A percentile compares a stretch with the other conserved stretches of the same genome.
phyloP scores from a whole-genome alignment of 2,329 filamentous ascomycete species.

The Talaromyces marneffei region DNA sequence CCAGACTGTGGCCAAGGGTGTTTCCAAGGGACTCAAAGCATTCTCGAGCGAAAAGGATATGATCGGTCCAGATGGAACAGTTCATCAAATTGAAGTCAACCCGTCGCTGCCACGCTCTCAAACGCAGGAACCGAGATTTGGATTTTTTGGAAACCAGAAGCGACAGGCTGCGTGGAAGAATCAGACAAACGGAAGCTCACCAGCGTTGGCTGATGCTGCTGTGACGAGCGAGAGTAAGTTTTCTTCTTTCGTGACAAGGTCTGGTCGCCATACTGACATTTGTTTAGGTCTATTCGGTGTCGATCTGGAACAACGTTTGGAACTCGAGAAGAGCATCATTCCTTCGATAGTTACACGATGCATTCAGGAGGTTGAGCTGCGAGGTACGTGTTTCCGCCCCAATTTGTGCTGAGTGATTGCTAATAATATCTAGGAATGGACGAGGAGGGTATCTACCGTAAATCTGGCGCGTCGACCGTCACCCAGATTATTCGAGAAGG shows the following conservation, averaged over 20 bases:
- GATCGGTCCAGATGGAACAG: conserved; percentile 8
- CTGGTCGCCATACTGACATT: background rate
- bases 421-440: conserved; percentile 60
- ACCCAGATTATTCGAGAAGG: conserved; percentile 86
- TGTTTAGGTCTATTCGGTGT: conserved; percentile 68
- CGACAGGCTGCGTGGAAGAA: conserved; percentile 36
- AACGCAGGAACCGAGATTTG: conserved; percentile 51
- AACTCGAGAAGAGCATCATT: conserved; percentile 82
- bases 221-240: conserved; percentile 33
- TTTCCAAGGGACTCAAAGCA: conserved; percentile 89
- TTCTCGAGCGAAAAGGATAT: conserved; percentile 61
- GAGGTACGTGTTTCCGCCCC: conserved; percentile 51
- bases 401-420: background rate
- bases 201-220: conserved; percentile 32
- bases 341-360: conserved; percentile 87
- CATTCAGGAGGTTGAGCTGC: conserved; percentile 91
- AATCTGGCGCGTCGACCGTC: conserved; percentile 88
- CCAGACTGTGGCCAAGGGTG: conserved; percentile 87
- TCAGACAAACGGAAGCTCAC: conserved; percentile 40
- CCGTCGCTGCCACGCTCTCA: conserved; percentile 33
- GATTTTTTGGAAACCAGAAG: conserved; percentile 59
- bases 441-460: conserved; percentile 94
- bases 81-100: conserved; percentile 17
- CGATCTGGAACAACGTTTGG: conserved; percentile 76
- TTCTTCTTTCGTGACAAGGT: background rate